These are phyloP conservation scores for Zasmidium citrigriseum DNA, from an alignment of 2,329 filamentous ascomycete genomes.

Conservation along the genomic window DNA sequence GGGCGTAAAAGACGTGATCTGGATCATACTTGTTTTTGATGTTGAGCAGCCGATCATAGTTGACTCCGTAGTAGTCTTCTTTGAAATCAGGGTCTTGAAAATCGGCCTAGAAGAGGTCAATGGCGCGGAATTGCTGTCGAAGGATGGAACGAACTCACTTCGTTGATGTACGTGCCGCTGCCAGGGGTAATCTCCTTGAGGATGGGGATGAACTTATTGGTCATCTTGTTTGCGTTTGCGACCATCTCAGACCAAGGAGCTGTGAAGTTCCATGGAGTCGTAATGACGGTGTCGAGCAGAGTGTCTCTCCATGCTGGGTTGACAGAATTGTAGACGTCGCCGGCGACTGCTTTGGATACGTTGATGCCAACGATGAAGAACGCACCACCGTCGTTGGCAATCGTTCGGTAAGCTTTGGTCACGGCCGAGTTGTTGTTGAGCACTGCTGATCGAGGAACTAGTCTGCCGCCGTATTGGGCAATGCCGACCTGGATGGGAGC, in stretches of 20 bases:
- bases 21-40: constrained; percentile 49
- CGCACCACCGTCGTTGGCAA: constrained; percentile 37
- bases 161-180: constrained; percentile 45
- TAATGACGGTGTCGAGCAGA: constrained; percentile 38
- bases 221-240: constrained; percentile 40
- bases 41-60: constrained; percentile 38
- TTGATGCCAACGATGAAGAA: constrained; percentile 44
- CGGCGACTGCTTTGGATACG: constrained; percentile 37
- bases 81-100: constrained; percentile 44
- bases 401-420: constrained; percentile 35
- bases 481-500: constrained; percentile 11
- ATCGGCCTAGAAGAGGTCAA: constrained; percentile 28
- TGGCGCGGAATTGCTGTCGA: constrained; percentile 12
- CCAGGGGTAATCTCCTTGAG: constrained; percentile 42
- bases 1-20: constrained; percentile 41
- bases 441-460: constrained; percentile 7
- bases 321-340: constrained; percentile 41
- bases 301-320: constrained; percentile 42
- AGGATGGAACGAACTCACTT: constrained; percentile 24
- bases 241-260: constrained; percentile 41
- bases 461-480: constrained; percentile 12
- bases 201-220: constrained; percentile 40
- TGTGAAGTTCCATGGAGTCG: constrained; percentile 41
- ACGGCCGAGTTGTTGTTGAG: constrained; percentile 35
- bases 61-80: constrained; percentile 44